Base-by-base conservation (phyloP, 78 protist species). In the Diacronema lutheri region DNA sequence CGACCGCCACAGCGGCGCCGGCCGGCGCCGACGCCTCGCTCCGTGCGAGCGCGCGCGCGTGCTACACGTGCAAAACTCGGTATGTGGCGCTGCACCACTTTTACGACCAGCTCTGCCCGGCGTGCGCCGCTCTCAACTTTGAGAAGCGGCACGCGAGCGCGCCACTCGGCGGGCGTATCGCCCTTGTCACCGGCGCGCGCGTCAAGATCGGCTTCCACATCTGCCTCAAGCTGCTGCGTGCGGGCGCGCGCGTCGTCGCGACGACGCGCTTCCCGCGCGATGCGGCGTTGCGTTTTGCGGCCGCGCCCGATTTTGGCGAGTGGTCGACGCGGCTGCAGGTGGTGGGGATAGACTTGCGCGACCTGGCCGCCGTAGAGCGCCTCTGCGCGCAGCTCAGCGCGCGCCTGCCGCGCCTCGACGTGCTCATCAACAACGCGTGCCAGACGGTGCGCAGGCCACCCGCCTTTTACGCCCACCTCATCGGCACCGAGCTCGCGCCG, bases 381-480 rank as follows among this genome's bases (percentile, higher is more conserved):
- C 83, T 92, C 71, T 62, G 69, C 40, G 86, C 14, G 4, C 25
- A 37, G 33, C 23, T 89, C 14, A 4, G n/a, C 25, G 16, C 10
- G 1, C 21, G 14, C 7, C 26, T 56, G 2, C 41, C 41, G 29
- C 74, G 64, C 20, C 64, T 92, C 65, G 89, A 86, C 83, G 86
- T 58, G n/a, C 16, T 93, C 69, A 66, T 93, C 68, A 89, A 92
- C 92, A 93, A 93, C 79, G 96, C 95, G 0, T 89, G 91, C 23
- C 93, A 91, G 87, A 93, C 95, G 20, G 65, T 93, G 38, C 46
- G 86, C 7, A 77, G 91, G 46, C 93, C 94, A 40, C 76, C 92
- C 38, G 23, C 4, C 29, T 91, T 68, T 90, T 91, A 85, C 60
- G n/a, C 40, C 60, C 90, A 83, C 31, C 80, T 93, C 35, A 10